Conservation (phyloP, 2,329 filamentous ascomycete genomes). For the Ophiocordyceps camponoti-leonardi region DNA sequence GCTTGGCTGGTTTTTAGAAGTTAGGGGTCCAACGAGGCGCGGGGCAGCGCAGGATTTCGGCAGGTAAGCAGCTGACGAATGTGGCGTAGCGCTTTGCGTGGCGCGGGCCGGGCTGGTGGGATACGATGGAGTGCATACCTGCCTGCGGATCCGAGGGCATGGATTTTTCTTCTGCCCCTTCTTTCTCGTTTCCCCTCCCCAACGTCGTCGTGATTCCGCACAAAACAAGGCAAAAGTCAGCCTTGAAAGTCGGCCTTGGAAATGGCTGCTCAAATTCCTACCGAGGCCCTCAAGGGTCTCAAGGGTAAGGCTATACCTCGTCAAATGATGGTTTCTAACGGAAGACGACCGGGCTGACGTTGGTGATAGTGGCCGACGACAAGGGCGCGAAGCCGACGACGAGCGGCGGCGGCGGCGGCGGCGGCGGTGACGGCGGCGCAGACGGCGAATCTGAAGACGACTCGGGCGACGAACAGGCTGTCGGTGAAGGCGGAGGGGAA, state of each 20-base stretch:
- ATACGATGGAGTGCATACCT: no score
- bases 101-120: no score
- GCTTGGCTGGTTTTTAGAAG: no score
- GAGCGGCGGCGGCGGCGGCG: slow-evolving; percentile 24
- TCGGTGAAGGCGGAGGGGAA: slow-evolving; percentile 13
- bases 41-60: no score
- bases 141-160: no score
- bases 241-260: no score
- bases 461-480: slow-evolving; percentile 35
- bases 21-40: no score
- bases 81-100: no score
- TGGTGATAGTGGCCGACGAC: slow-evolving; percentile 20
- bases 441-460: slow-evolving; percentile 13
- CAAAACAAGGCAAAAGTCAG: not conserved
- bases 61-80: no score
- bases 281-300: slow-evolving; percentile 26
- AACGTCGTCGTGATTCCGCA: no score
- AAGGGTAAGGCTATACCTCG: slow-evolving; percentile 12
- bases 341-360: not conserved
- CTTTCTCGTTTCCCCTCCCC: not conserved
- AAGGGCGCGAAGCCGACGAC: slow-evolving; percentile 21
- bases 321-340: no score
- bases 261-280: slow-evolving; percentile 25
- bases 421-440: slow-evolving; percentile 24
- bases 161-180: not conserved